phyloP scores from a whole-genome alignment of 805 yeast species.

The Metschnikowia bowlesiae region DNA sequence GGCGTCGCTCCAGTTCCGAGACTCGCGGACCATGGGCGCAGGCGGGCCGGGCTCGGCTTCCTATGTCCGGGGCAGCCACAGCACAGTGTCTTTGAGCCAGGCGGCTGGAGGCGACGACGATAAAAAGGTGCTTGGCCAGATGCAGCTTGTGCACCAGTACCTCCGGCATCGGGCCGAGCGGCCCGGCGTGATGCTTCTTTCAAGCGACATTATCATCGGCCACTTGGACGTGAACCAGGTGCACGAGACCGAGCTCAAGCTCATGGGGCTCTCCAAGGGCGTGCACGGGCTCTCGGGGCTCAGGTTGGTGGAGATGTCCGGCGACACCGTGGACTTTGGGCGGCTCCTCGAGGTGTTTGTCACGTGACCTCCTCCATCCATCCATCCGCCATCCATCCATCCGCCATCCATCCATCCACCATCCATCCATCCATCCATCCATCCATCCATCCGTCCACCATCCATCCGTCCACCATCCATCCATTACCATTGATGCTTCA shows the following conservation, averaged over 20 bases:
- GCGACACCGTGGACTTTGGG: conserved; percentile 70
- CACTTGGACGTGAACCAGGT: conserved; percentile 57
- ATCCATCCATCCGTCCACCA: no score
- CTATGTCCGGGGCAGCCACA: background rate
- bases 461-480: no score
- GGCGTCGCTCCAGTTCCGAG: conserved; percentile 41
- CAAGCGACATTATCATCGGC: conserved; percentile 63
- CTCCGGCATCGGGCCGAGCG: conserved; percentile 36
- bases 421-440: no score
- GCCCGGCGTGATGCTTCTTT: conserved; percentile 57
- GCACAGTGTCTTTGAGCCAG: background rate
- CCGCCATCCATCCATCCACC: no score
- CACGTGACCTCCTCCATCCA: conserved; percentile 14
- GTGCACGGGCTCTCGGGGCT: conserved; percentile 60
- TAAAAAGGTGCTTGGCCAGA: conserved; percentile 13
- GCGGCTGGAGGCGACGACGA: conserved; percentile 2
- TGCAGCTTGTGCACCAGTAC: conserved; percentile 30
- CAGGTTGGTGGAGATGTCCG: conserved; percentile 61
- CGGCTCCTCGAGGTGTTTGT: conserved; percentile 66
- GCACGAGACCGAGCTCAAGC: conserved; percentile 56
- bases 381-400: no score
- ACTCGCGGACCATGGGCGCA: background rate
- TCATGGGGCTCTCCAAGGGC: conserved; percentile 64
- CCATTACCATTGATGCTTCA: no score
- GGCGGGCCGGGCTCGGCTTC: background rate